Evolutionary conservation across 2,329 filamentous ascomycete species (phyloP).

Genomic region (Aureobasidium vineae): DNA sequence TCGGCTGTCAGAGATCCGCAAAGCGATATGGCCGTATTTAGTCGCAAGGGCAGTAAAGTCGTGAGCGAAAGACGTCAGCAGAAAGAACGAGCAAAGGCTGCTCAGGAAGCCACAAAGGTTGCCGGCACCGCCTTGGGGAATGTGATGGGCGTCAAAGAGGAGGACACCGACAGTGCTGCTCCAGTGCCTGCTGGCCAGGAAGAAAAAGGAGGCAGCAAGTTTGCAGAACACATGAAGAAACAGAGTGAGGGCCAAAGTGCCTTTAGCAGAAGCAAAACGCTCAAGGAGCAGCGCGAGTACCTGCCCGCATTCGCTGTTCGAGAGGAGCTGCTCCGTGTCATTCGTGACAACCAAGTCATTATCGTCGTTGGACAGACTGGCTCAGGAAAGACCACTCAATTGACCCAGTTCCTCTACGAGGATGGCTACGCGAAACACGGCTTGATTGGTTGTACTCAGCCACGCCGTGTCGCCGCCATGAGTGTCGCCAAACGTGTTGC

Average conservation of each 20-base stretch:
- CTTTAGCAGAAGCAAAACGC: conserved; percentile 88
- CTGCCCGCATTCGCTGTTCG: conserved; percentile 94
- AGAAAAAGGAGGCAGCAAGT: conserved; percentile 68
- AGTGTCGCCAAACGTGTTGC: conserved; percentile 97
- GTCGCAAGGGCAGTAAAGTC: conserved; percentile 88
- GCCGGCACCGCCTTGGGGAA: conserved; percentile 91
- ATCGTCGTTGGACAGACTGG: conserved; percentile 97
- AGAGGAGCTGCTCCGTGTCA: conserved; percentile 86
- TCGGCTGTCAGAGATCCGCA: conserved; percentile 89
- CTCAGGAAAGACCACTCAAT: conserved; percentile 94
- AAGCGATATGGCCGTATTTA: conserved; percentile 99
- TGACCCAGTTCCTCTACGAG: conserved; percentile 94
- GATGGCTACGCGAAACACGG: conserved; percentile 87
- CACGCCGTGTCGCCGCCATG: conserved; percentile 95
- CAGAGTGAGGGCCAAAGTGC: conserved; percentile 71
- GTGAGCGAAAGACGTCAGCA: conserved; percentile 90
- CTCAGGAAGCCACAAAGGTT: conserved; percentile 89
- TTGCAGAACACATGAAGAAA: conserved; percentile 89
- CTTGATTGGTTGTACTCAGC: conserved; percentile 95
- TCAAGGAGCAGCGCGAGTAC: conserved; percentile 88
- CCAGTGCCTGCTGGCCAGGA: conserved; percentile 61
- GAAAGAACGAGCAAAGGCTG: conserved; percentile 88
- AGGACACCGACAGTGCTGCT: conserved; percentile 80
- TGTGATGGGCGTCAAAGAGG: conserved; percentile 92
- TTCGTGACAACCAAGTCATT: conserved; percentile 93